Conservation (phyloP, 495 filamentous ascomycete species). For the Entonaema liquescens region DNA sequence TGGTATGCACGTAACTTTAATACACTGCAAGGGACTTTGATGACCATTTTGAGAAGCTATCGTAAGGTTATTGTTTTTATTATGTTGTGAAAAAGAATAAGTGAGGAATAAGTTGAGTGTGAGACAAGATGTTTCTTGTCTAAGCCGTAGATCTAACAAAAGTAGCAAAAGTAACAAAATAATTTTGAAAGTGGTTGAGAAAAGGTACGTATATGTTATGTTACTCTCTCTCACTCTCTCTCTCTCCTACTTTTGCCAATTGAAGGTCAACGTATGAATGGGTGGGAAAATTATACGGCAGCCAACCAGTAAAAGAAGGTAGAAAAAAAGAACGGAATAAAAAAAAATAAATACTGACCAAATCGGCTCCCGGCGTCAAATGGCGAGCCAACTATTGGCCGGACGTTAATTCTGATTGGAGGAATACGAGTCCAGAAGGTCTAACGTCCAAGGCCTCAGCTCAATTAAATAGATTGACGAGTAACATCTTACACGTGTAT, state of each 20-base stretch:
- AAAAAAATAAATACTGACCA: conserved; percentile 29
- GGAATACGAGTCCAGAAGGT: conserved; percentile 32
- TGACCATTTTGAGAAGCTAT: conserved; percentile 24
- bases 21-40: conserved; percentile 34
- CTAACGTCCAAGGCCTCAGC: conserved; percentile 39
- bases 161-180: not conserved
- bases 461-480: conserved; percentile 39
- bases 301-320: conserved; percentile 4
- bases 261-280: conserved; percentile 24
- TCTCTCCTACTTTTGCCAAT: conserved; percentile 4
- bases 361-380: conserved; percentile 42
- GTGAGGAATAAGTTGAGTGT: conserved; percentile 12
- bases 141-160: conserved; percentile 6
- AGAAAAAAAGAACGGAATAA: conserved; percentile 6
- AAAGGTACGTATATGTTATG: not conserved
- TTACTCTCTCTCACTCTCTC: too few relatives aligned
- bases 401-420: conserved; percentile 34
- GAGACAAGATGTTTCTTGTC: conserved; percentile 14
- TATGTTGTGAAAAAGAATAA: conserved; percentile 1
- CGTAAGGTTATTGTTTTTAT: not conserved
- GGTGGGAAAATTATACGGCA: conserved; percentile 5
- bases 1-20: conserved; percentile 42
- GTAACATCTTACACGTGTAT: conserved; percentile 41
- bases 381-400: conserved; percentile 38
- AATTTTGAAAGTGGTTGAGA: not conserved